These are phyloP conservation scores for Suhomyces xylopsoci DNA, from an alignment of 805 yeast species.

Conservation along the genomic window DNA sequence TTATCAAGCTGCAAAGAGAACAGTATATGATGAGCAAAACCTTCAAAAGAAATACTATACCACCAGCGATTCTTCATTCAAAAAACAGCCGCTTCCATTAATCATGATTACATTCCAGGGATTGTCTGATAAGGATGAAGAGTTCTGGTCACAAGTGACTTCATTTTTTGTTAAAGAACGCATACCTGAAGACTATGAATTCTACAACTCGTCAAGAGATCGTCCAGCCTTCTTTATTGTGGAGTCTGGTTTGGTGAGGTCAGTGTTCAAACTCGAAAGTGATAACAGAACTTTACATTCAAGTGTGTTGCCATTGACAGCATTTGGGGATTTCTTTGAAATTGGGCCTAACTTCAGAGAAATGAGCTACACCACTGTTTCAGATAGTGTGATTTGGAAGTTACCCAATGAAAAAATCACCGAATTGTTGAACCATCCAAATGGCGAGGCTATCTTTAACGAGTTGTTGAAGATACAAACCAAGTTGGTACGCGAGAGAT, in stretches of 20 bases:
- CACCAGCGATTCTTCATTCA: conserved; percentile 30
- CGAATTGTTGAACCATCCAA: conserved; percentile 41
- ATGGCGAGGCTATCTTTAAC: conserved; percentile 52
- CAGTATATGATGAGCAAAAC: conserved; percentile 40
- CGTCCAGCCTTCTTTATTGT: conserved; percentile 57
- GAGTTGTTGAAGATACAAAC: conserved; percentile 64
- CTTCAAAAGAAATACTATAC: conserved; percentile 49
- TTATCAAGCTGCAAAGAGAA: conserved; percentile 49
- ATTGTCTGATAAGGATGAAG: conserved; percentile 43
- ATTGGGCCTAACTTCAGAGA: conserved; percentile 37
- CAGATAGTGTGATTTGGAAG: conserved; percentile 67
- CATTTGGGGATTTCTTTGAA: conserved; percentile 60
- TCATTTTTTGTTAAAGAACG: conserved; percentile 50
- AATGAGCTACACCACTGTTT: conserved; percentile 52
- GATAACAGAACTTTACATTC: conserved; percentile 36
- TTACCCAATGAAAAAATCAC: conserved; percentile 47
- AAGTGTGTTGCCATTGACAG: conserved; percentile 64
- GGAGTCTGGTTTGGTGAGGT: conserved; percentile 44
- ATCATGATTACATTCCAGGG: conserved; percentile 65
- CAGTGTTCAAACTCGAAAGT: conserved; percentile 36
- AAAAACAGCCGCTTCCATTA: conserved; percentile 59
- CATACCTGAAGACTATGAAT: conserved; percentile 43
- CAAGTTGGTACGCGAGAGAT: conserved; percentile 64
- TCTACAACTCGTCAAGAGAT: conserved; percentile 44
- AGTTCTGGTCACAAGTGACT: conserved; percentile 64